These are phyloP conservation scores for Lotus japonicus DNA, from an alignment of 306 rosid species.

Conservation along the genomic window DNA sequence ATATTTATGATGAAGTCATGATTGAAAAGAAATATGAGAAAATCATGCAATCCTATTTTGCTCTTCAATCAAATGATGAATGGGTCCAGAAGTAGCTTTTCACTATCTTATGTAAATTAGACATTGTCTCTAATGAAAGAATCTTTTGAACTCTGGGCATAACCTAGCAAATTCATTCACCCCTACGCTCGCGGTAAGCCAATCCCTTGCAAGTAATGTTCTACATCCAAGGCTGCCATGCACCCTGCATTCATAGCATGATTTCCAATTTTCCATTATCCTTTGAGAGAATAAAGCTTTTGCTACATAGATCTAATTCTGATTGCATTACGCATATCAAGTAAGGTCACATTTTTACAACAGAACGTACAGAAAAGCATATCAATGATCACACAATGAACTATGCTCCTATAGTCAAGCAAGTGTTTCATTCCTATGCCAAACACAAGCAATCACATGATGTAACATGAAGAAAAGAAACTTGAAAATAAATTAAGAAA, in stretches of 20 bases:
- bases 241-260: constrained; percentile 56
- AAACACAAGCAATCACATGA: not conserved
- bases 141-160: constrained; percentile 2
- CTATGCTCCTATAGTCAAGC: not conserved
- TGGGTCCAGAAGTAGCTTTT: not conserved
- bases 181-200: constrained; percentile 44
- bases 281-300: constrained; percentile 5
- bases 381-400: not conserved
- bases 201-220: constrained; percentile 74
- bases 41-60: not conserved
- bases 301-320: not conserved
- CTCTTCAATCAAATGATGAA: constrained; percentile 9
- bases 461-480: not conserved
- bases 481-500: not conserved
- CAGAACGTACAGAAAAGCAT: not conserved
- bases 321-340: not conserved
- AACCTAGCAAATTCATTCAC: constrained; percentile 27
- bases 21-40: not conserved
- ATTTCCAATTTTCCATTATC: constrained; percentile 25
- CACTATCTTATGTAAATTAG: not conserved
- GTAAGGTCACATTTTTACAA: not conserved
- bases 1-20: no score
- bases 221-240: constrained; percentile 97
- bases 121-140: constrained; percentile 30
- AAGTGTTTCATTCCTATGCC: not conserved